Evolutionary conservation across 495 filamentous ascomycete genomes (phyloP).

Genomic region (Penicillium steckii): DNA sequence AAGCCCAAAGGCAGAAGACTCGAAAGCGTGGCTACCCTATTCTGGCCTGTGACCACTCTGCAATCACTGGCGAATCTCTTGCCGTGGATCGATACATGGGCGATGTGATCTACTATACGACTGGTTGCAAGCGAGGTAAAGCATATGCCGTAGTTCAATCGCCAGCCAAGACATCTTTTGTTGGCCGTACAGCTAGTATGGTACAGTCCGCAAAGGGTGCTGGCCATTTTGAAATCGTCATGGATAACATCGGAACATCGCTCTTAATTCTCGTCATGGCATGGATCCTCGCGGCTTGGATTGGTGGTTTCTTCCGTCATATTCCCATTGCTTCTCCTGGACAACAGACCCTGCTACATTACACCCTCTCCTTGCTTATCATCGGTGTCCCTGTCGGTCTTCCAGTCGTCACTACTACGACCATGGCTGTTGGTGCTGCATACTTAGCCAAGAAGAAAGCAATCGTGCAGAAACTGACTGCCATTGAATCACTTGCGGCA

Average conservation of each 20-base stretch:
- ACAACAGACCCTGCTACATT: slow-evolving; percentile 58
- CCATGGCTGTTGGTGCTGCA: slow-evolving; percentile 93
- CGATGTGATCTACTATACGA: slow-evolving; percentile 67
- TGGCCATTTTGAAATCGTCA: slow-evolving; percentile 75
- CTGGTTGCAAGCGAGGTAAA: slow-evolving; percentile 72
- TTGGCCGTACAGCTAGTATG: slow-evolving; percentile 66
- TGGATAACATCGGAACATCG: slow-evolving; percentile 72
- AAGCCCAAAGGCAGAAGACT: slow-evolving; percentile 13
- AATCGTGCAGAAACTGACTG: slow-evolving; percentile 93
- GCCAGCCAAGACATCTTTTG: slow-evolving; percentile 64
- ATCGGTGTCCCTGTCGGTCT: slow-evolving; percentile 96
- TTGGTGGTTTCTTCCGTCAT: slow-evolving; percentile 70
- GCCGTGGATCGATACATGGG: slow-evolving; percentile 74
- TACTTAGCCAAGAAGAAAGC: slow-evolving; percentile 94
- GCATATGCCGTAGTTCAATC: slow-evolving; percentile 62
- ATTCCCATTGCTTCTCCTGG: slow-evolving; percentile 63
- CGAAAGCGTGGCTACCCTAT: slow-evolving; percentile 52
- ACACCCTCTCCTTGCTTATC: slow-evolving; percentile 75
- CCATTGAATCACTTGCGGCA: slow-evolving; percentile 87
- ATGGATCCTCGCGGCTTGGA: slow-evolving; percentile 67
- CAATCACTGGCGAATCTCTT: slow-evolving; percentile 71
- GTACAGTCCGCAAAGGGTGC: slow-evolving; percentile 65
- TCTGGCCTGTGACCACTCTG: slow-evolving; percentile 67
- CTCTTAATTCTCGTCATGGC: slow-evolving; percentile 66
- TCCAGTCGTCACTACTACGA: slow-evolving; percentile 91